Evolutionary conservation across 202 grass and related monocot species (phyloP), one percentile per base, ranked within the genome.

Genomic region (Schoenoplectus triqueter): DNA sequence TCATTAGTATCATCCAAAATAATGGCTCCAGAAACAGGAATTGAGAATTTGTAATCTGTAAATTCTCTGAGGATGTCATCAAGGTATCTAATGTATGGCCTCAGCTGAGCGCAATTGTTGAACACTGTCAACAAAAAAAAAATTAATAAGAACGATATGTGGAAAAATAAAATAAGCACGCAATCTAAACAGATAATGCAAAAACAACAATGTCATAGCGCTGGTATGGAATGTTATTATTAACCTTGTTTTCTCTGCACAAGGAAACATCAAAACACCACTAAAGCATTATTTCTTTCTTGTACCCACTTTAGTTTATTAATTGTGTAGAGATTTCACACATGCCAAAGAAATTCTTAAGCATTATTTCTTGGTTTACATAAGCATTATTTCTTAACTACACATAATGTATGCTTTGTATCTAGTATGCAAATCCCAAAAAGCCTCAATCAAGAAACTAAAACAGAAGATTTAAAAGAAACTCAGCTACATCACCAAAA

Each of bases 51-150:
- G 90, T 98, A 98, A 60, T 95, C 88, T 31, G 90, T 92, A 87
- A 98, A 98, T 55, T 95, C 92, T 88, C 93, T 95, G 92, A 94
- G 93, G 82, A 95, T 98, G 47, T 95, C 93, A 66, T 98, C 93
- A 10, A 98, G 89, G 65, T 98, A 92, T 19, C 89, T 92, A 48
- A 93, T 94, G 85, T 98, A 98, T 64, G 95, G 95, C 85, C 91
- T 92, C 84, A 98, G 78, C 42, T 91, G 91, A 84, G 88, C 86
- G 57, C 95, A 98, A 88, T 89, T 98, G 86, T 98, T 89, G 80
- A 98, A 98, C 96, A 98, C 93, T 98, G 67, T 61, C 21, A 66
- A 40, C 39, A 84, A 79, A 61, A 60, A 11, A 50, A 76, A 52
- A 8, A 66, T 0, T 31, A 21, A 64, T 64, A 64, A 64, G 61